Evolutionary conservation across 441 rosid genomes (phyloP).

Genomic region (Populus hybrid): DNA sequence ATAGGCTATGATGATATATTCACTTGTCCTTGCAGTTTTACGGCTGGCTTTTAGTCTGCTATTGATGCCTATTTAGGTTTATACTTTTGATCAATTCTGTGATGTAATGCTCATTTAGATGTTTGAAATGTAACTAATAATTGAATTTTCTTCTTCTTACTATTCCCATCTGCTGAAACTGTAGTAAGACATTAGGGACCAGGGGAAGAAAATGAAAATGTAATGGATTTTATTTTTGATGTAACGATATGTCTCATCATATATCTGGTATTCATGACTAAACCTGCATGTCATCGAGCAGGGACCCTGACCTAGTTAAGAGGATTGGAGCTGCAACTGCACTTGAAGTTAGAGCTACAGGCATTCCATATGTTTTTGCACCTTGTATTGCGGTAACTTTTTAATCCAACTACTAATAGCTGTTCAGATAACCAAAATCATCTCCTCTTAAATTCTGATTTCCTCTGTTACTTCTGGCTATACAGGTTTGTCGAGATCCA

Average conservation of each 20-base stretch:
- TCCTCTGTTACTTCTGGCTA: not conserved
- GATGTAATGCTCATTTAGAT: not conserved
- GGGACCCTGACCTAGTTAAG: slow-evolving; percentile 57
- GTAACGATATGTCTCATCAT: too few species aligned
- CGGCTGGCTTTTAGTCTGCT: not conserved
- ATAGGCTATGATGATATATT: not conserved
- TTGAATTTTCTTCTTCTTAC: not conserved
- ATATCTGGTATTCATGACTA: too few species aligned
- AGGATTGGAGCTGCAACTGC: slow-evolving; percentile 71
- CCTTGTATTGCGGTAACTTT: slow-evolving; percentile 59
- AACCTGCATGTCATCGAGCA: slow-evolving; percentile 5
- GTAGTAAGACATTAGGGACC: not conserved
- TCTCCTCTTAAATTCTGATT: not conserved
- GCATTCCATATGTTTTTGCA: slow-evolving; percentile 61
- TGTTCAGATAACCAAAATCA: not conserved
- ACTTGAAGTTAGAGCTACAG: slow-evolving; percentile 67
- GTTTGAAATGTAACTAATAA: not conserved
- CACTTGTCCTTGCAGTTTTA: not conserved
- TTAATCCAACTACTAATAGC: not conserved
- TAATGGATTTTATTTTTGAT: too few species aligned
- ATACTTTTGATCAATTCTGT: not conserved
- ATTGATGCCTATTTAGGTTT: not conserved
- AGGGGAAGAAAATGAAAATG: not conserved
- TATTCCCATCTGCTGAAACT: not conserved
- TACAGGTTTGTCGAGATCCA: slow-evolving; percentile 70